Conservation (phyloP, 345 rosid species). For the Citrus hindsii region DNA sequence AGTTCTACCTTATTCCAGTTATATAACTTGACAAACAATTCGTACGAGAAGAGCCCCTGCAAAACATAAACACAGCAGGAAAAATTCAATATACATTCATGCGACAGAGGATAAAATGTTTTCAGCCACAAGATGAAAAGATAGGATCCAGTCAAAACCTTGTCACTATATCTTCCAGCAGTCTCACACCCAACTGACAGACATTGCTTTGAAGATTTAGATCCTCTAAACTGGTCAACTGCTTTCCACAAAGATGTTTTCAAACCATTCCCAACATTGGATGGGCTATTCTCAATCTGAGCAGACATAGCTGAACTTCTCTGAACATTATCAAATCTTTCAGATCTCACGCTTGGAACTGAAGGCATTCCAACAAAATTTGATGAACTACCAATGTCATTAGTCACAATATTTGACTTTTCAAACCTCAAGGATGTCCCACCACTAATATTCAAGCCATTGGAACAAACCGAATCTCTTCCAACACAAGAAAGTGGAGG, state of each 20-base stretch:
- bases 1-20: conserved; percentile 59
- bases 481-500: conserved; percentile 8
- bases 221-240: conserved; percentile 65
- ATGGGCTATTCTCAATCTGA: conserved; percentile 24
- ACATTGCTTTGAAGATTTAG: conserved; percentile 36
- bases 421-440: conserved; percentile 22
- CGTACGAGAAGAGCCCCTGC: conserved; percentile 83
- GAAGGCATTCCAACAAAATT: conserved; percentile 10
- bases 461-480: conserved; percentile 3
- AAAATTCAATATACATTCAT: conserved; percentile 3
- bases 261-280: conserved; percentile 40
- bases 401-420: conserved; percentile 29
- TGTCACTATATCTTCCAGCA: conserved; percentile 51
- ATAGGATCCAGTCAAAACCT: conserved; percentile 43
- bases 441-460: conserved; percentile 16
- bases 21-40: conserved; percentile 75
- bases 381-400: conserved; percentile 22
- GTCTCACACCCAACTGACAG: conserved; percentile 32
- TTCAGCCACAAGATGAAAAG: not conserved
- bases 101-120: not conserved
- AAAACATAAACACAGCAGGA: conserved; percentile 20
- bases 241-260: conserved; percentile 61
- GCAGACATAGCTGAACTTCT: conserved; percentile 26
- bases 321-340: conserved; percentile 31
- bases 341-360: conserved; percentile 32